Conservation (phyloP, 2,329 filamentous ascomycete genomes). For the Ophiostoma australiae region DNA sequence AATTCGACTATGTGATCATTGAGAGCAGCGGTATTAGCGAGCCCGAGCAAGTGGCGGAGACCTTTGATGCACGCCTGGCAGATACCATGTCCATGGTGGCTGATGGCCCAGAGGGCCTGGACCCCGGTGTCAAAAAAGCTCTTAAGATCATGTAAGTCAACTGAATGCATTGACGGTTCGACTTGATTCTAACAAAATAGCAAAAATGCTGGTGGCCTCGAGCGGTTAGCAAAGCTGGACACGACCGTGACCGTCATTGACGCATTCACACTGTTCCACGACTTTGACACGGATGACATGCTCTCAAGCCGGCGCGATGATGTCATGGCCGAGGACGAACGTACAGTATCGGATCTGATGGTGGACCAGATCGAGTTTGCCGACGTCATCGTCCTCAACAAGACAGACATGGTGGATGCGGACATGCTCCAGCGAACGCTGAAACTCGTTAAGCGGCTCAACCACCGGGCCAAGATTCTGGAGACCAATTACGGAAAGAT, state of each 20-base stretch:
- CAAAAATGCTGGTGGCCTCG: conserved; percentile 54
- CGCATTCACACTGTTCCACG: conserved; percentile 65
- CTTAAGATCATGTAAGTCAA: not conserved
- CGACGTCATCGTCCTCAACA: conserved; percentile 68
- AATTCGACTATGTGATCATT: conserved; percentile 67
- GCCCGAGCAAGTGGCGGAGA: conserved; percentile 69
- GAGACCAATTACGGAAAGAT: conserved; percentile 56
- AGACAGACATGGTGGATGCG: conserved; percentile 53
- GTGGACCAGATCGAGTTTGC: conserved; percentile 75
- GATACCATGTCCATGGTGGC: conserved; percentile 42
- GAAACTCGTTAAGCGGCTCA: conserved; percentile 54
- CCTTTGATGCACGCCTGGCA: conserved; percentile 56
- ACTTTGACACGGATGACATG: conserved; percentile 66
- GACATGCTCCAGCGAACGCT: conserved; percentile 43
- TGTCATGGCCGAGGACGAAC: conserved; percentile 61
- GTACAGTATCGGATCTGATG: conserved; percentile 70
- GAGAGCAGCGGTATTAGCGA: conserved; percentile 69
- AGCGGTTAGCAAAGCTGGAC: conserved; percentile 61
- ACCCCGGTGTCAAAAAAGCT: conserved; percentile 17
- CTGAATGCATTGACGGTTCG: not conserved
- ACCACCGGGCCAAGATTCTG: conserved; percentile 61
- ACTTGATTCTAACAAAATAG: not conserved
- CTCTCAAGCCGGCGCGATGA: conserved; percentile 60
- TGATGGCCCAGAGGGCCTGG: conserved; percentile 31
- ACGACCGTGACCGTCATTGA: conserved; percentile 70